Evolutionary conservation across 148 eudicot genomes (phyloP).

Genomic region (Arctostaphylos glauca): DNA sequence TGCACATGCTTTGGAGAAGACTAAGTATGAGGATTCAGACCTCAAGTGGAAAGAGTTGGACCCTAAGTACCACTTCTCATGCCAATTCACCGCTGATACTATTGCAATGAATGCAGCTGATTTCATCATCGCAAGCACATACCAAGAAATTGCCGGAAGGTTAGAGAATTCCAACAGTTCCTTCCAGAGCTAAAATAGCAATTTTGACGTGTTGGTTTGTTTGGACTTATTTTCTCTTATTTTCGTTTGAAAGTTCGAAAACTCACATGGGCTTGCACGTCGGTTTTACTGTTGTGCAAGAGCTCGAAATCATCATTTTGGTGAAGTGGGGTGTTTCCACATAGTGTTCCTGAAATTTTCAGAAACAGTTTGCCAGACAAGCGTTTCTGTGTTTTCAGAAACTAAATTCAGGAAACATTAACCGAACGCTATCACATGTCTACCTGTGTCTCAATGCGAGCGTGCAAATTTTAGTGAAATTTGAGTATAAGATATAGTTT

Average conservation of each 20-base stretch:
- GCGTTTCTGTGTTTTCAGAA: no score
- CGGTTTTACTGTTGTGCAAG: no score
- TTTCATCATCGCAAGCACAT: slow-evolving; percentile 94
- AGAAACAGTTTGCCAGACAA: background rate
- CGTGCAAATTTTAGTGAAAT: background rate
- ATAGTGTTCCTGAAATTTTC: background rate
- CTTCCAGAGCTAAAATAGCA: no score
- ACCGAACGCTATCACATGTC: no score
- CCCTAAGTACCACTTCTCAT: slow-evolving; percentile 83
- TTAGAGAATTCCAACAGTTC: slow-evolving; percentile 18
- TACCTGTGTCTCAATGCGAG: no score
- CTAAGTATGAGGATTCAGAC: slow-evolving; percentile 96
- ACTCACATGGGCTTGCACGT: no score
- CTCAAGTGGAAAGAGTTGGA: slow-evolving; percentile 82
- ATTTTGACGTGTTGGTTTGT: no score
- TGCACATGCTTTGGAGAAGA: slow-evolving; percentile 97
- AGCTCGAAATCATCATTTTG: background rate
- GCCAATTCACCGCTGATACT: slow-evolving; percentile 90
- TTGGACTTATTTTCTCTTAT: background rate
- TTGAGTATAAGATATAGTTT: background rate
- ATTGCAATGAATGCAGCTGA: slow-evolving; percentile 95
- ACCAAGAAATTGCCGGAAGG: slow-evolving; percentile 99
- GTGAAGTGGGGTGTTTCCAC: background rate
- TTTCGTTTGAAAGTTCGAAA: background rate
- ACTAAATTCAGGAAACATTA: no score